Conservation (phyloP, 148 eudicot genomes). For the Chenopodium suecicum region DNA sequence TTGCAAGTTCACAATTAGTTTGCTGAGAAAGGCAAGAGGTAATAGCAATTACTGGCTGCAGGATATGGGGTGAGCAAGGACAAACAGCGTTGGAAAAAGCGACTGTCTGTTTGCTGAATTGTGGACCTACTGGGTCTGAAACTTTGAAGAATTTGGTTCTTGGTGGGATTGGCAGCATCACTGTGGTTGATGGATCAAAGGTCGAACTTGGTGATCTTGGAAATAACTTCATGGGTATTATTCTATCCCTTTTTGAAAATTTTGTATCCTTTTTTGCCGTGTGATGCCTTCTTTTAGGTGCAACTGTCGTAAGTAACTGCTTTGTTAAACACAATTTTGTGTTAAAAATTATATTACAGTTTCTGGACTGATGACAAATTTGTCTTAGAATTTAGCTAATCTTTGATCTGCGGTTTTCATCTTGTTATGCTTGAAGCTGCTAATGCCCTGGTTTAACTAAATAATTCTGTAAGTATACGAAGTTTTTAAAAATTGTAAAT, state of each 20-base stretch:
- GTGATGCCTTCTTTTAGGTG: not conserved
- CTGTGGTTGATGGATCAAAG: slow-evolving; percentile 84
- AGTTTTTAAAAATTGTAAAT: not conserved
- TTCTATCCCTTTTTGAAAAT: slow-evolving; percentile 19
- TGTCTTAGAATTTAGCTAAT: not conserved
- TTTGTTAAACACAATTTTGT: not conserved
- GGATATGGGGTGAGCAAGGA: slow-evolving; percentile 99
- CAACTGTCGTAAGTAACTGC: not conserved
- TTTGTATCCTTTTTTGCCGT: not conserved
- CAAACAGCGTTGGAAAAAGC: slow-evolving; percentile 92
- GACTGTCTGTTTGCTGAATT: slow-evolving; percentile 87
- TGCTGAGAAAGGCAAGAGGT: not conserved
- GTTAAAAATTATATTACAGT: not conserved
- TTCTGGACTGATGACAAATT: not conserved
- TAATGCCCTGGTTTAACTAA: not conserved
- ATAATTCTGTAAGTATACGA: not conserved
- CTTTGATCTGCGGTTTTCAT: not conserved
- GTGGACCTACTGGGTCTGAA: slow-evolving; percentile 97
- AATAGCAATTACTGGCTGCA: slow-evolving; percentile 33
- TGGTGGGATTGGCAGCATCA: slow-evolving; percentile 91
- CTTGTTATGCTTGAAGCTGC: not conserved
- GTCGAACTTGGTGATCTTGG: slow-evolving; percentile 91
- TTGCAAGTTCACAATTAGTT: not conserved
- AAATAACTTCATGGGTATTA: slow-evolving; percentile 86
- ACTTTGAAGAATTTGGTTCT: slow-evolving; percentile 89